Conservation (phyloP, 1,284 basidiomycete genomes). For the Rhodotorula sp. region DNA sequence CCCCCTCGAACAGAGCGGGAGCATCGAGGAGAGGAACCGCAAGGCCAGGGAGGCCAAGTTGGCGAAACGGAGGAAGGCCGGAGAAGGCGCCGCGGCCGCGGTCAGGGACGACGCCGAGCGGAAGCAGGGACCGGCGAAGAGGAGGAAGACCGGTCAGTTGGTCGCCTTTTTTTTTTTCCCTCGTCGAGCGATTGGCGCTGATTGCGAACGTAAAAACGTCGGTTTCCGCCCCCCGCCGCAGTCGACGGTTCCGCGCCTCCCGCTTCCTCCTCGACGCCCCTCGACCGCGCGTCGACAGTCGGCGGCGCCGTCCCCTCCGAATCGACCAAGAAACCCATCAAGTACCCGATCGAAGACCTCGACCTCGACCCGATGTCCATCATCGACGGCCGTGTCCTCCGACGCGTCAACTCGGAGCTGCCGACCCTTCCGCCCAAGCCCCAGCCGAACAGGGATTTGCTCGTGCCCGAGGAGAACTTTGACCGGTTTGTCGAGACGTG, state of each 20-base stretch:
- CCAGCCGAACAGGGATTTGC: conserved; percentile 61
- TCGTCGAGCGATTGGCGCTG: no score
- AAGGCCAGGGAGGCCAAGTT: conserved; percentile 70
- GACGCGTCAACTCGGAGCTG: conserved; percentile 77
- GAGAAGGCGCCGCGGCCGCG: no score
- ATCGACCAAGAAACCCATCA: conserved; percentile 52
- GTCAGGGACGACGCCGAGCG: background rate
- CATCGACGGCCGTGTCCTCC: conserved; percentile 50
- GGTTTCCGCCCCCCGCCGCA: no score
- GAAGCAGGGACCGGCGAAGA: conserved; percentile 62
- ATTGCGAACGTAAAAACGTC: no score
- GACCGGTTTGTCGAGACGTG: conserved; percentile 83
- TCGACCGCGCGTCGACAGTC: background rate
- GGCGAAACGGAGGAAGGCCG: conserved; percentile 52
- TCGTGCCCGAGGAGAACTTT: conserved; percentile 66
- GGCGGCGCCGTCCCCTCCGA: background rate
- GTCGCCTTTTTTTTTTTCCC: no score
- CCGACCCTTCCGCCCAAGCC: conserved; percentile 54
- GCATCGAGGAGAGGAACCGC: conserved; percentile 73
- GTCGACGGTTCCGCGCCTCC: background rate
- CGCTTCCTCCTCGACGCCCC: background rate
- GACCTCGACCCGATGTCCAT: conserved; percentile 47
- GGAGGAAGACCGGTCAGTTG: conserved; percentile 64
- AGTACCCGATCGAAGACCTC: conserved; percentile 60
- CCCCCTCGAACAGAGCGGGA: conserved; percentile 77